These are phyloP conservation scores for Taphrina pruni DNA, from an alignment of 1,139 yeast genomes.

Conservation along the genomic window DNA sequence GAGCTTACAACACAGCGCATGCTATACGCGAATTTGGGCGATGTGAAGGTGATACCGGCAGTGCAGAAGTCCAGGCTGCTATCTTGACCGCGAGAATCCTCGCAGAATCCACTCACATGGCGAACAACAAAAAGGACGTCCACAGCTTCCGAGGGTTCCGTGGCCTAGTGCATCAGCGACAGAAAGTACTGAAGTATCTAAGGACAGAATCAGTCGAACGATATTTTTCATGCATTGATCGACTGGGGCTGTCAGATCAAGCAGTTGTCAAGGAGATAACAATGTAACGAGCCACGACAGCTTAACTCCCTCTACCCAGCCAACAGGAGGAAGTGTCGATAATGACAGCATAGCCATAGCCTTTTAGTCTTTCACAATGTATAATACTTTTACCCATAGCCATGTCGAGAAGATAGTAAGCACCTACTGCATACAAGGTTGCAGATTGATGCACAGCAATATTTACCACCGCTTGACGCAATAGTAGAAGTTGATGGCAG, in stretches of 20 bases:
- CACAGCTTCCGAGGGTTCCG: slow-evolving; percentile 72
- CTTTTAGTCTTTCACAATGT: not conserved
- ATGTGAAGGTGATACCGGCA: slow-evolving; percentile 88
- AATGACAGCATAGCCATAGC: slow-evolving; percentile 14
- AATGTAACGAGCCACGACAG: slow-evolving; percentile 26
- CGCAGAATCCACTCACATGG: slow-evolving; percentile 75
- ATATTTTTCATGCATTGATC: slow-evolving; percentile 84
- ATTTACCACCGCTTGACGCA: not conserved
- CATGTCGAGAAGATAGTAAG: no score
- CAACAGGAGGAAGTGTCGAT: not conserved
- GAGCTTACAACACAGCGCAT: slow-evolving; percentile 64
- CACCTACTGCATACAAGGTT: no score
- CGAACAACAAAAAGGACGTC: slow-evolving; percentile 74
- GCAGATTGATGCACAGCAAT: no score
- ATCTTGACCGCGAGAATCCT: slow-evolving; percentile 80
- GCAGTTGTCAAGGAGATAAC: slow-evolving; percentile 57
- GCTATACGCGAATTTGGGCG: slow-evolving; percentile 83
- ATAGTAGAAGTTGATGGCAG: no score
- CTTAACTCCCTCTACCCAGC: no score
- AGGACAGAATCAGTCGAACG: slow-evolving; percentile 77
- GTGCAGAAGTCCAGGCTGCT: slow-evolving; percentile 96
- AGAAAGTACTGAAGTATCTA: slow-evolving; percentile 76
- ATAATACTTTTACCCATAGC: not conserved
- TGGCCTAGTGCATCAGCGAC: slow-evolving; percentile 86
- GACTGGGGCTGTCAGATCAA: slow-evolving; percentile 83